Evolutionary conservation across 768 basidiomycete species (phyloP).

Genomic region (Tulasnella sp.): DNA sequence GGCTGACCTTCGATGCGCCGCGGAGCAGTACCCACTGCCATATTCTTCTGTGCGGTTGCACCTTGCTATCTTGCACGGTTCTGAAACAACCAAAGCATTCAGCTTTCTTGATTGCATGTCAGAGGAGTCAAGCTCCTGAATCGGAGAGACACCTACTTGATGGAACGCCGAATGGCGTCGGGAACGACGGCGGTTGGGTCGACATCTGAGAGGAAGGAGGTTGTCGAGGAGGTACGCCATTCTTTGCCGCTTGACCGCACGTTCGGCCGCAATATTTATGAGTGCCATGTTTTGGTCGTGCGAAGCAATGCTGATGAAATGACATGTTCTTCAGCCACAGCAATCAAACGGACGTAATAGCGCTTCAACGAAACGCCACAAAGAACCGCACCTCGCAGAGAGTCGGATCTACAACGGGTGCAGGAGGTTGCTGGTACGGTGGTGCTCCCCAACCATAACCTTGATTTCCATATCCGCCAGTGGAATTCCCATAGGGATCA

Average conservation of each 20-base stretch:
- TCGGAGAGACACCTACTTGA: neutral
- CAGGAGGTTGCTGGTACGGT: neutral
- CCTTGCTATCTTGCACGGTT: neutral
- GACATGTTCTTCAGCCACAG: neutral
- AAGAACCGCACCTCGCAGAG: neutral
- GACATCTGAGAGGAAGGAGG: neutral
- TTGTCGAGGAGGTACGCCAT: neutral
- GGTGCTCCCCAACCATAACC: neutral
- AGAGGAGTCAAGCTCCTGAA: too few relatives aligned
- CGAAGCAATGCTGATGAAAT: neutral
- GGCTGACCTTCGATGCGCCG: neutral
- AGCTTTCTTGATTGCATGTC: too few relatives aligned
- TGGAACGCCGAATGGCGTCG: neutral
- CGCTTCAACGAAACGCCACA: neutral
- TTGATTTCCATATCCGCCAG: neutral
- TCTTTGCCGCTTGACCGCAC: slow-evolving; percentile 7
- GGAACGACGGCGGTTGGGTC: neutral
- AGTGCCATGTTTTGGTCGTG: neutral
- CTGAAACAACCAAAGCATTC: neutral
- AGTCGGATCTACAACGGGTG: neutral
- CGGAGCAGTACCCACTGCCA: neutral
- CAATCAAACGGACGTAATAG: neutral
- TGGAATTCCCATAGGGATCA: neutral
- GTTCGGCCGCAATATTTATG: slow-evolving; percentile 6
- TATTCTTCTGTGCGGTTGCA: neutral